Percentiles rank a stretch among this genome's conserved stretches.
These are phyloP conservation scores for Colletotrichum chrysophilum DNA, from an alignment of 2,329 filamentous ascomycete species.

Conservation along the genomic window DNA sequence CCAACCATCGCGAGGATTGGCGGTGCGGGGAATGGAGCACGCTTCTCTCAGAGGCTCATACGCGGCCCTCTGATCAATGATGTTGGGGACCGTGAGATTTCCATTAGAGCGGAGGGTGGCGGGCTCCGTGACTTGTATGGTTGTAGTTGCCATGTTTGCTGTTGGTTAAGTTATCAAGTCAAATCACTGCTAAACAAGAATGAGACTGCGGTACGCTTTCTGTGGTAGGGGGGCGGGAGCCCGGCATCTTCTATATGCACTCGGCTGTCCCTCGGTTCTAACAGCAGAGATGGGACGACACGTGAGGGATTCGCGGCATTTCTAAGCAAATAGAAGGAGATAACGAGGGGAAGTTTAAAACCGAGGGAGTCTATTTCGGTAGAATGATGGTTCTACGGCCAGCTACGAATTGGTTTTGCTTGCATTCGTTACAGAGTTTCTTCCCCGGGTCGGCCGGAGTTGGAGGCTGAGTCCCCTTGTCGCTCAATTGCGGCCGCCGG, in stretches of 20 bases:
- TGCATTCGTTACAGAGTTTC: neutral
- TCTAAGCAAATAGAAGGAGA: slow-evolving; percentile 3
- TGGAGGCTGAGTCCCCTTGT: neutral
- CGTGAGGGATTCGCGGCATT: slow-evolving; percentile 5
- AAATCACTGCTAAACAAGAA: neutral
- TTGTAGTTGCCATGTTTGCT: slow-evolving; percentile 1
- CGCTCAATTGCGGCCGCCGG: neutral
- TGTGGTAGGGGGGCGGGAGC: neutral
- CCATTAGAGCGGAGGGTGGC: neutral
- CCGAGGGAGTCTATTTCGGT: neutral
- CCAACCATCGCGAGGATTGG: slow-evolving; percentile 45
- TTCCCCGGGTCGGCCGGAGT: neutral
- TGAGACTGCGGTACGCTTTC: accelerated
- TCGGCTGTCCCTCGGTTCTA: neutral
- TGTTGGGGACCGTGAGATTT: slow-evolving; percentile 37
- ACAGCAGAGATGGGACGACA: neutral
- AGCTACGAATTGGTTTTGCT: neutral
- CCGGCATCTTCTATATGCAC: neutral
- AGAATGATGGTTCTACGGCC: neutral
- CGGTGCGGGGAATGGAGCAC: slow-evolving; percentile 37
- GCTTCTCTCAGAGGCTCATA: slow-evolving; percentile 36
- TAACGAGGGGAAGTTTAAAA: neutral
- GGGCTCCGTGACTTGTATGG: neutral
- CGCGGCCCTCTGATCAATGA: slow-evolving; percentile 42
- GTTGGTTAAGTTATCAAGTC: neutral